These are phyloP conservation scores for Capsicum pubescens DNA, from an alignment of 257 asterid species.

Conservation along the genomic window DNA sequence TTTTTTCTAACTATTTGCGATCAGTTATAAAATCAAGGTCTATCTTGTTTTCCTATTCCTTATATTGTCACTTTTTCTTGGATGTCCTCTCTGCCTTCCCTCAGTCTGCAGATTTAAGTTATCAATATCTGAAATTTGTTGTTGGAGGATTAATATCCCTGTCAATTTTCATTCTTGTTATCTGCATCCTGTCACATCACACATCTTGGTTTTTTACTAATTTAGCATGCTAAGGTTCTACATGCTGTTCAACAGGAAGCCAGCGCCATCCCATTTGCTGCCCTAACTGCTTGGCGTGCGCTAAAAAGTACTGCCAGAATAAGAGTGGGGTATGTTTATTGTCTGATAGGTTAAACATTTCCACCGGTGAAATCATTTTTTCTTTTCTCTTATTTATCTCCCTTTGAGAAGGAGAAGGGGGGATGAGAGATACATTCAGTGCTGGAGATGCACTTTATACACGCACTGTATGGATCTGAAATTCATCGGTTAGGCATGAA, in stretches of 20 bases:
- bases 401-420: not conserved
- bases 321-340: slow-evolving; percentile 64
- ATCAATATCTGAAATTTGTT: slow-evolving; percentile 12
- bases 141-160: not conserved
- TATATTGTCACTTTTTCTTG: not conserved
- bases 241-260: slow-evolving; percentile 70
- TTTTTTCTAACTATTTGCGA: not conserved
- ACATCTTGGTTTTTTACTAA: not conserved
- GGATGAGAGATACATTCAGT: not conserved
- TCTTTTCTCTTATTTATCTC: not conserved
- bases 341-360: not conserved
- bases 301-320: slow-evolving; percentile 80
- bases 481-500: not conserved
- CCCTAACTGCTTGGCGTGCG: slow-evolving; percentile 99
- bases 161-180: not conserved
- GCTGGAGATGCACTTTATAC: not conserved
- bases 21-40: not conserved
- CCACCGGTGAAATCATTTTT: not conserved
- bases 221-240: slow-evolving; percentile 21
- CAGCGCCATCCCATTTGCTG: slow-evolving; percentile 96
- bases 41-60: slow-evolving; percentile 22
- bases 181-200: not conserved
- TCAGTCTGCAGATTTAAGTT: not conserved
- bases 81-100: not conserved
- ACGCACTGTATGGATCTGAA: slow-evolving; percentile 21